phyloP scores from a whole-genome alignment of 768 basidiomycete genomes.

The Macrolepiota dolichaula region DNA sequence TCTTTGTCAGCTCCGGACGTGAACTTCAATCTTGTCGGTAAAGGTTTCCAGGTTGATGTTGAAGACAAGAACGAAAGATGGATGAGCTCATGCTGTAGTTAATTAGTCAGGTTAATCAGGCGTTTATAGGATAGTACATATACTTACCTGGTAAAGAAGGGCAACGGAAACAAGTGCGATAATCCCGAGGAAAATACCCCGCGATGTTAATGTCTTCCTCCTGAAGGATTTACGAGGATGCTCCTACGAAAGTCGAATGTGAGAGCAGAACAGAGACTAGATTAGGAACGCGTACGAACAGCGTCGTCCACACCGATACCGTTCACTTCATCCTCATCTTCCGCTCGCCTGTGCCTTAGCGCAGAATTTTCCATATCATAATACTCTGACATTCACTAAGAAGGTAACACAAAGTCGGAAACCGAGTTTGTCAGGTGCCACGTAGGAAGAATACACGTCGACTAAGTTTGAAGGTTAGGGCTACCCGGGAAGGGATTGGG shows the following conservation, averaged over 20 bases:
- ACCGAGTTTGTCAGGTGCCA: slow-evolving; percentile 3
- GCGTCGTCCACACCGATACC: neutral
- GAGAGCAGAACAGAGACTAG: neutral
- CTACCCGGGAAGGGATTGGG: neutral
- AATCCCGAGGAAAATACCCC: neutral
- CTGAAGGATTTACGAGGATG: neutral
- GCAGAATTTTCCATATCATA: neutral
- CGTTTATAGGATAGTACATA: neutral
- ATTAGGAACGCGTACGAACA: neutral
- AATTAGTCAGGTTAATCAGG: neutral
- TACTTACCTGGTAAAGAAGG: slow-evolving; percentile 1
- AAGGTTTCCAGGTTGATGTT: neutral
- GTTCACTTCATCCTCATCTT: neutral
- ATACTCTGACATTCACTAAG: neutral
- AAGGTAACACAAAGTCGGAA: neutral
- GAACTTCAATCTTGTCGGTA: neutral
- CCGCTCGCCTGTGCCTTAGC: slow-evolving; percentile 8
- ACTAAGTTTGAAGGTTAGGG: neutral
- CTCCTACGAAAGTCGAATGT: neutral
- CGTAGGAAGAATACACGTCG: neutral
- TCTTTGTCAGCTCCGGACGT: slow-evolving; percentile 44
- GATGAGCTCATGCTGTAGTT: neutral
- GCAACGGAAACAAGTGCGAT: neutral
- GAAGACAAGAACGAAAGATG: neutral
- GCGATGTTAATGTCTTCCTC: neutral